These are phyloP conservation scores for Drechslerella coelobrocha DNA, from an alignment of 2,329 filamentous ascomycete species.

Conservation along the genomic window DNA sequence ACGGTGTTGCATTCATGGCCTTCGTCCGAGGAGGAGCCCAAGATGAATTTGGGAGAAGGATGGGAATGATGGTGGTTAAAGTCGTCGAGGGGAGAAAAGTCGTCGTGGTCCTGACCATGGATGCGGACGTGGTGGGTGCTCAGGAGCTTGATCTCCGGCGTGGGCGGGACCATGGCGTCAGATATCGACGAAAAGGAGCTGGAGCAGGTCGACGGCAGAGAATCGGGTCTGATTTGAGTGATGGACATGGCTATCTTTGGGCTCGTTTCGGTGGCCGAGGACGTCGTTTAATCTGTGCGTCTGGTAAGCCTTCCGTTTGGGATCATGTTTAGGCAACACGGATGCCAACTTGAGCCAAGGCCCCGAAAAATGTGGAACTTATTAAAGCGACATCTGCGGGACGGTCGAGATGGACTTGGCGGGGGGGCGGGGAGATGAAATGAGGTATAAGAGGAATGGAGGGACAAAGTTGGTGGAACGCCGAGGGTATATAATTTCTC, in stretches of 20 bases:
- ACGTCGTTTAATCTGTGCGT: not conserved
- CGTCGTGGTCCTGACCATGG: constrained; percentile 41
- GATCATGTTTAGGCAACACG: constrained; percentile 32
- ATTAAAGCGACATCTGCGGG: constrained; percentile 48
- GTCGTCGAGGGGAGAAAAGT: constrained; percentile 46
- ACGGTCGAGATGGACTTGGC: constrained; percentile 50
- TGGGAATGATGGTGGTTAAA: constrained; percentile 12
- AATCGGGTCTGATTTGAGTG: constrained; percentile 27
- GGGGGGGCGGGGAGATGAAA: constrained; percentile 34
- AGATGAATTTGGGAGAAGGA: constrained; percentile 43
- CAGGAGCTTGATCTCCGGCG: constrained; percentile 47
- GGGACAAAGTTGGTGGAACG: constrained; percentile 47
- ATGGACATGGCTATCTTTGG: constrained; percentile 32
- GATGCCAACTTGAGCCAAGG: constrained; percentile 47
- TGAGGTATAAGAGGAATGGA: constrained; percentile 31
- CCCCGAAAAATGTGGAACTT: constrained; percentile 41
- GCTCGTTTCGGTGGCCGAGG: not conserved
- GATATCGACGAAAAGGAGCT: constrained; percentile 50
- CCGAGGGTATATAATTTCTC: constrained; percentile 13
- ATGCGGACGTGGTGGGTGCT: constrained; percentile 27
- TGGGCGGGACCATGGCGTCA: constrained; percentile 46
- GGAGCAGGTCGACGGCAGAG: constrained; percentile 46
- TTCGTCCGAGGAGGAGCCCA: constrained; percentile 48
- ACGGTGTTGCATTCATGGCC: constrained; percentile 54
- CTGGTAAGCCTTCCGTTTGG: constrained; percentile 5